Evolutionary conservation across 371 early-diverging fungal species (phyloP), one percentile per base, ranked within the genome.

Genomic region (Syncephalastrum monosporum): DNA sequence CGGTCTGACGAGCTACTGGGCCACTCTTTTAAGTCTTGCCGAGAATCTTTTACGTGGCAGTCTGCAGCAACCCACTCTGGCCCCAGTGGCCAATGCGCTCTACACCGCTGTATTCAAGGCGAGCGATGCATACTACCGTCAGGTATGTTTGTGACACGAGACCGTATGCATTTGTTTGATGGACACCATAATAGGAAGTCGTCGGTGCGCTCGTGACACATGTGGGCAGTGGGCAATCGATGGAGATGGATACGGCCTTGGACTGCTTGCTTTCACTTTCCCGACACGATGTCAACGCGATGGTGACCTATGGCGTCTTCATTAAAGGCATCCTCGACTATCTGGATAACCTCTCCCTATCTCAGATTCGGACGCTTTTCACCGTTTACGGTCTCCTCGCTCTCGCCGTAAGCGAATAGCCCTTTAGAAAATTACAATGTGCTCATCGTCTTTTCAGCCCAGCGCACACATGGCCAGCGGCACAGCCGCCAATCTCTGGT

Each of bases 251-350:
- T 53, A 77, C 84, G 0, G 85, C 91, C 0, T 53, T 91, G 16
- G 72, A 78, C 27, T 81, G 84, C 2, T 64, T 86, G n/a, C 65
- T 82, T 42, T 59, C 75, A 8, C 77, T 92, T 16, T 83, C 81
- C 1, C 62, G 78, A 21, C 57, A 55, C 3, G 69, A 85, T 33
- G 74, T 86, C 2, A 49, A 65, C 2, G 72, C 70, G 17, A 67
- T 90, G 48, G 72, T 76, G 12, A 79, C 72, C 21, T 91, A 87
- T 61, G 78, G 80, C 29, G 81, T 86, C 3, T 91, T 91, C 62
- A 79, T 93, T 42, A 91, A 91, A 54, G 90, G 91, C 0, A 73
- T 92, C 6, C 65, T 93, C 16, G 92, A 92, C 65, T 91, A 89
- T 51, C 61, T 92, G 21, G 92, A 90, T 46, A 87, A 85, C 43